These are phyloP conservation scores for Pezicula neosporulosa DNA, from an alignment of 2,329 filamentous ascomycete genomes.

Conservation along the genomic window DNA sequence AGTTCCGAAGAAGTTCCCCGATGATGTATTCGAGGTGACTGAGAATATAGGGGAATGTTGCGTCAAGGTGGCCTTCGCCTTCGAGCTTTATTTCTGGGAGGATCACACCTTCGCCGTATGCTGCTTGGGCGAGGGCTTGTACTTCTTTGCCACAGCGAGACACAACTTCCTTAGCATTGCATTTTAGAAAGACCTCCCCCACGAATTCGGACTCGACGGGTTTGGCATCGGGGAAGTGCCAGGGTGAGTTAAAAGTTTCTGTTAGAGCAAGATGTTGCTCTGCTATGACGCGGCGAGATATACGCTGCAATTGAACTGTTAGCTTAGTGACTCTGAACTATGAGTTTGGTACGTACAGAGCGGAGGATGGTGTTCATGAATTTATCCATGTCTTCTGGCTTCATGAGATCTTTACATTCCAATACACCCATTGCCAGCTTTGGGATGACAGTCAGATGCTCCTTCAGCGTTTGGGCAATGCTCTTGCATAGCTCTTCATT, in stretches of 20 bases:
- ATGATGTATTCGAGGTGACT: slow-evolving; percentile 97
- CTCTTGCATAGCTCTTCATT: slow-evolving; percentile 84
- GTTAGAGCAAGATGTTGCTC: slow-evolving; percentile 95
- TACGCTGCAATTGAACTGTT: slow-evolving; percentile 55
- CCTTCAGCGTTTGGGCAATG: slow-evolving; percentile 74
- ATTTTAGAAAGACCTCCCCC: slow-evolving; percentile 91
- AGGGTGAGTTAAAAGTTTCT: slow-evolving; percentile 87
- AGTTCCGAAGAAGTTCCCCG: slow-evolving; percentile 91
- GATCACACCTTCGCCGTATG: slow-evolving; percentile 66
- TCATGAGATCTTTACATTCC: slow-evolving; percentile 82
- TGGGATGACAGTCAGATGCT: slow-evolving; percentile 91
- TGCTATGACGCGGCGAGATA: slow-evolving; percentile 92
- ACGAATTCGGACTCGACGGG: slow-evolving; percentile 76
- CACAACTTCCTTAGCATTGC: slow-evolving; percentile 86
- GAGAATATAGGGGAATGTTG: slow-evolving; percentile 93
- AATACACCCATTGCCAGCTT: slow-evolving; percentile 92
- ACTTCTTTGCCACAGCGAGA: slow-evolving; percentile 77
- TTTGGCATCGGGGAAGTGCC: slow-evolving; percentile 81
- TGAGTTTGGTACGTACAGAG: slow-evolving; percentile 57
- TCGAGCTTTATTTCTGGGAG: slow-evolving; percentile 80
- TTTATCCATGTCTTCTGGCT: slow-evolving; percentile 75
- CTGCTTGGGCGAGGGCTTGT: slow-evolving; percentile 67
- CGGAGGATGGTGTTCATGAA: slow-evolving; percentile 94
- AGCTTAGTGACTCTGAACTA: too few species aligned
- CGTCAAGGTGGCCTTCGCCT: slow-evolving; percentile 81